Conservation (phyloP, 495 filamentous ascomycete genomes). For the Podospora conica region DNA sequence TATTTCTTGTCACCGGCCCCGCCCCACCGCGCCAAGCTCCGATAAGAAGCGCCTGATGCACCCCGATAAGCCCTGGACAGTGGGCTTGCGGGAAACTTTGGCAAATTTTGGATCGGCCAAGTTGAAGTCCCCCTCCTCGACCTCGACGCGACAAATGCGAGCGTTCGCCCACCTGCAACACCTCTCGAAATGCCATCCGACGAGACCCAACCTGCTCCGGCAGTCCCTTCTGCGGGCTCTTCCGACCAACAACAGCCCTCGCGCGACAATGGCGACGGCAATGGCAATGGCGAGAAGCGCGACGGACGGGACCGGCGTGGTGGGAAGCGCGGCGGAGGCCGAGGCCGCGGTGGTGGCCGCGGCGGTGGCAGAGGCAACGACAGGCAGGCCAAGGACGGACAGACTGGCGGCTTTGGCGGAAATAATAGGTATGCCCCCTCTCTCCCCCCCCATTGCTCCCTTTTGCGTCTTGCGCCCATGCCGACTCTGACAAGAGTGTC, state of each 20-base stretch:
- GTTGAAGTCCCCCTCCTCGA: neutral
- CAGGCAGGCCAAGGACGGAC: slow-evolving; percentile 3
- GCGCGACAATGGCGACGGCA: neutral
- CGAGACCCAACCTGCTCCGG: slow-evolving; percentile 7
- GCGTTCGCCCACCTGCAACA: slow-evolving; percentile 1
- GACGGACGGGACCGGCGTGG: neutral
- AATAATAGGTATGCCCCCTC: slow-evolving; percentile 19
- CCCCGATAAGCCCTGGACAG: neutral
- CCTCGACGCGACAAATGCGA: slow-evolving; percentile 10
- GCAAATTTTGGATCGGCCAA: neutral
- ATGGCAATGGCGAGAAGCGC: neutral
- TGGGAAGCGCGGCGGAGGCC: slow-evolving; percentile 3
- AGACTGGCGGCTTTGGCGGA: slow-evolving; percentile 21
- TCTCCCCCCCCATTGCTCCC: neutral
- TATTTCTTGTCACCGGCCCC: neutral
- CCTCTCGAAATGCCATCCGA: slow-evolving; percentile 15
- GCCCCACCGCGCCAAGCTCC: neutral
- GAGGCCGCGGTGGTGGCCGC: slow-evolving; percentile 4
- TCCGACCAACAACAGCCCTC: neutral
- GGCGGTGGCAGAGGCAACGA: slow-evolving; percentile 14
- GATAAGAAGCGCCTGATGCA: neutral
- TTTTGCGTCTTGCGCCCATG: slow-evolving; percentile 9
- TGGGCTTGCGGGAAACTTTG: neutral
- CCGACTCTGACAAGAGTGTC: slow-evolving; percentile 24
- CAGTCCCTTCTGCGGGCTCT: neutral